Evolutionary conservation across 306 rosid genomes (phyloP).

Genomic region (Hippophae tibetana): DNA sequence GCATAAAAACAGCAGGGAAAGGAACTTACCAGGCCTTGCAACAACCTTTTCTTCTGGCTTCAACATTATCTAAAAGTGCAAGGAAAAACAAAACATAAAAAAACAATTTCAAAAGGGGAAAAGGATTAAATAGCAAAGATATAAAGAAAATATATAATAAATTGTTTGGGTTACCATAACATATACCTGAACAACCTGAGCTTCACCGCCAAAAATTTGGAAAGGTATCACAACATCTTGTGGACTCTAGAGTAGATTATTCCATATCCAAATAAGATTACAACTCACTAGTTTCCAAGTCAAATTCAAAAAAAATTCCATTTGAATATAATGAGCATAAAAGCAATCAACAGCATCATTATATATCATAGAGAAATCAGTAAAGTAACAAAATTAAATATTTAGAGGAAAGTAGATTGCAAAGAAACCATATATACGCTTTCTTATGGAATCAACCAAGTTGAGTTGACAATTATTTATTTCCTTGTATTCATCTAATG

Average conservation of each 20-base stretch:
- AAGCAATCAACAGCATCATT: no score
- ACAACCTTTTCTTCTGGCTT: slow-evolving; percentile 79
- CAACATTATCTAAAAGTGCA: slow-evolving; percentile 67
- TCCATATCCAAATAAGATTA: slow-evolving; percentile 12
- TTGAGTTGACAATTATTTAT: no score
- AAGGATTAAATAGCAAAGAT: not conserved
- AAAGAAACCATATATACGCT: no score
- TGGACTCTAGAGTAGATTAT: slow-evolving; percentile 53
- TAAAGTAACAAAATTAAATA: no score
- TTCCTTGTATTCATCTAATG: no score
- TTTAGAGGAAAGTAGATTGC: no score
- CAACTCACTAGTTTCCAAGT: not conserved
- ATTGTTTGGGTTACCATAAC: slow-evolving; percentile 7
- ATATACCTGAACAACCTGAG: slow-evolving; percentile 93
- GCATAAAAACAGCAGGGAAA: not conserved
- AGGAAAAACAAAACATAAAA: slow-evolving; percentile 12
- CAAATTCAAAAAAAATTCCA: no score
- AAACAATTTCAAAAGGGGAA: slow-evolving; percentile 6
- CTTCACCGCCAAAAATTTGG: slow-evolving; percentile 98
- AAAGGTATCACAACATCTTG: slow-evolving; percentile 81
- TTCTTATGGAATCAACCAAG: no score
- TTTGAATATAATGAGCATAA: no score
- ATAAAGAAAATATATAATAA: not conserved
- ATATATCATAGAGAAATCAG: no score
- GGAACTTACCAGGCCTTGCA: slow-evolving; percentile 84